Evolutionary conservation across 2,329 filamentous ascomycete genomes (phyloP).

Genomic region (Davidsoniella virescens): DNA sequence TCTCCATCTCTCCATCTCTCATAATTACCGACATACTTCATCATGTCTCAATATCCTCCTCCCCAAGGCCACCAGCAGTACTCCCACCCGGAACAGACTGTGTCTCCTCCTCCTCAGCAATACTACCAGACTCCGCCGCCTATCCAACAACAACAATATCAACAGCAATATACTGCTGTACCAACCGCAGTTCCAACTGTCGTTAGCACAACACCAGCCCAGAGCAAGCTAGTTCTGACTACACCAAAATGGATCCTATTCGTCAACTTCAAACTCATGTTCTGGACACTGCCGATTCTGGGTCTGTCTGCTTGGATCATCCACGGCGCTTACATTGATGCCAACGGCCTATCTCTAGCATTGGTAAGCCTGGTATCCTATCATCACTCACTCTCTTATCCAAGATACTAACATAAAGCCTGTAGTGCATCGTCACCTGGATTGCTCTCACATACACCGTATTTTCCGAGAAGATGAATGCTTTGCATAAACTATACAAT

Average conservation of each 20-base stretch:
- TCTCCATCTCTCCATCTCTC: no score
- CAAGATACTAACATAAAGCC: neutral
- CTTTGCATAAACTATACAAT: slow-evolving; percentile 24
- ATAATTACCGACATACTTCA: no score
- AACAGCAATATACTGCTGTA: no score
- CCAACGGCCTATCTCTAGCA: slow-evolving; percentile 25
- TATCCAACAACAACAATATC: neutral
- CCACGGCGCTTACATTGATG: slow-evolving; percentile 24
- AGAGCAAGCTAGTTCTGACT: slow-evolving; percentile 19
- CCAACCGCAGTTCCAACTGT: neutral
- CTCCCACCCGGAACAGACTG: neutral
- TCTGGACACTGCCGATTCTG: slow-evolving; percentile 28
- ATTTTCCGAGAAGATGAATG: slow-evolving; percentile 24
- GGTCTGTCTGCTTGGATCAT: slow-evolving; percentile 27
- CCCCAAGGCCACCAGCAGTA: neutral
- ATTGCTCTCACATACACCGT: slow-evolving; percentile 26
- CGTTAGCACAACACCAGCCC: neutral
- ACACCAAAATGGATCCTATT: slow-evolving; percentile 29
- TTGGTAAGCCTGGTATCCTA: slow-evolving; percentile 20
- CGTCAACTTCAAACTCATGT: slow-evolving; percentile 25
- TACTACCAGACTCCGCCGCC: slow-evolving; percentile 8
- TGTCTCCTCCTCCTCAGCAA: slow-evolving; percentile 5
- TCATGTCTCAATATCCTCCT: neutral
- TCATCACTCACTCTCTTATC: neutral
- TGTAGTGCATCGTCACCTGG: slow-evolving; percentile 30